Percentiles rank a stretch among this genome's conserved stretches.
phyloP scores from a whole-genome alignment of 2,329 filamentous ascomycete genomes.

The Alternaria ethzedia region DNA sequence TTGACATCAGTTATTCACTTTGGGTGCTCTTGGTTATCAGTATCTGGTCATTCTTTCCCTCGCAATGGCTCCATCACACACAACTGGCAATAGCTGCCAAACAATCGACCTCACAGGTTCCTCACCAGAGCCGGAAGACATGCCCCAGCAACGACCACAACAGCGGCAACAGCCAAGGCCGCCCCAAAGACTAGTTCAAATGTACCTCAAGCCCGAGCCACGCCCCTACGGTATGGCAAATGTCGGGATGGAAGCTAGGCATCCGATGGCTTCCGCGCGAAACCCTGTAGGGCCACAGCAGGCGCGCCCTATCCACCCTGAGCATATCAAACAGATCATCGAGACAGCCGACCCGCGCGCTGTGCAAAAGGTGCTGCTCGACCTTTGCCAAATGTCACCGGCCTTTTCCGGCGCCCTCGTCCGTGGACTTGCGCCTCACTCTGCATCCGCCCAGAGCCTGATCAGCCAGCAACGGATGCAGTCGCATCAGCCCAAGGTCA shows the following conservation, averaged over 20 bases:
- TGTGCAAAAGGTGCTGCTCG: constrained; percentile 29
- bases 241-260: constrained; percentile 4
- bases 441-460: constrained; percentile 32
- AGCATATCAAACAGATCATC: constrained; percentile 39
- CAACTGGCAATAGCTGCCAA: constrained; percentile 12
- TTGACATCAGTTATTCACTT: background rate
- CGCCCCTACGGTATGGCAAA: background rate
- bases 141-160: constrained; percentile 11
- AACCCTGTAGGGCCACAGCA: constrained; percentile 6
- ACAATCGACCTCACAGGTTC: constrained; percentile 35
- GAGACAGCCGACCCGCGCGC: constrained; percentile 24
- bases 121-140: constrained; percentile 27
- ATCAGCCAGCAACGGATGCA: constrained; percentile 14
- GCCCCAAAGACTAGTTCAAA: constrained; percentile 15
- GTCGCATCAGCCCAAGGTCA: background rate
- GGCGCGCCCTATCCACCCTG: constrained; percentile 25
- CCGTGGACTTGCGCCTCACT: constrained; percentile 41
- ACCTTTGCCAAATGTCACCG: constrained; percentile 41
- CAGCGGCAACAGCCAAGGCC: constrained; percentile 4
- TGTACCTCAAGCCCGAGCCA: constrained; percentile 17
- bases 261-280: background rate
- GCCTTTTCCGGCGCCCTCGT: constrained; percentile 41
- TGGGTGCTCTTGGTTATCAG: background rate
- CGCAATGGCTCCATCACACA: constrained; percentile 8
- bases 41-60: background rate